Evolutionary conservation across 129 eudicot species (phyloP).

Genomic region (Cynara cardunculus): DNA sequence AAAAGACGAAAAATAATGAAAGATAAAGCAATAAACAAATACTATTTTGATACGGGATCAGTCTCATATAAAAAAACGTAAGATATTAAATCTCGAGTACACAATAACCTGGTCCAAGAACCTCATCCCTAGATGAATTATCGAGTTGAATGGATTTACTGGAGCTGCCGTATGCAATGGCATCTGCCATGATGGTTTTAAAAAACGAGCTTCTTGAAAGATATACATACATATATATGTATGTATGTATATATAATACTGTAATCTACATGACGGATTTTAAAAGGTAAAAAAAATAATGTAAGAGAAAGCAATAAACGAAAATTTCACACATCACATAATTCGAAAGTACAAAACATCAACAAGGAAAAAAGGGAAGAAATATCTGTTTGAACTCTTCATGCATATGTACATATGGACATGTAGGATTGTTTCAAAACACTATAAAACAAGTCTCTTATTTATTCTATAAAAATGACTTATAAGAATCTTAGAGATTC

Average conservation of each 20-base stretch:
- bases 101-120: too few relatives aligned
- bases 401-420: conserved; percentile 10
- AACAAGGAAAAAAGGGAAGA: not conserved
- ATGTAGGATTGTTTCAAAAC: conserved; percentile 15
- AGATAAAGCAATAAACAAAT: too few relatives aligned
- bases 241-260: not conserved
- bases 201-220: not conserved
- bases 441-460: conserved; percentile 4
- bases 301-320: not conserved
- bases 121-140: too few relatives aligned
- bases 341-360: not conserved
- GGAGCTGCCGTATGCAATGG: not conserved
- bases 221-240: not conserved
- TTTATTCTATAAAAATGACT: not conserved
- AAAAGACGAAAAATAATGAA: too few relatives aligned
- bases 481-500: not conserved
- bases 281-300: not conserved
- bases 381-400: not conserved
- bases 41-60: too few relatives aligned
- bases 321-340: not conserved
- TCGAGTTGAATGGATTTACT: not conserved
- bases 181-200: not conserved
- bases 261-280: not conserved
- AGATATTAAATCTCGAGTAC: too few relatives aligned
- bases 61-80: too few relatives aligned